A percentile compares a stretch with the other conserved stretches of the same genome.
These are phyloP conservation scores for Trichoderma oligosporum DNA, from an alignment of 2,329 filamentous ascomycete genomes.

Conservation along the genomic window DNA sequence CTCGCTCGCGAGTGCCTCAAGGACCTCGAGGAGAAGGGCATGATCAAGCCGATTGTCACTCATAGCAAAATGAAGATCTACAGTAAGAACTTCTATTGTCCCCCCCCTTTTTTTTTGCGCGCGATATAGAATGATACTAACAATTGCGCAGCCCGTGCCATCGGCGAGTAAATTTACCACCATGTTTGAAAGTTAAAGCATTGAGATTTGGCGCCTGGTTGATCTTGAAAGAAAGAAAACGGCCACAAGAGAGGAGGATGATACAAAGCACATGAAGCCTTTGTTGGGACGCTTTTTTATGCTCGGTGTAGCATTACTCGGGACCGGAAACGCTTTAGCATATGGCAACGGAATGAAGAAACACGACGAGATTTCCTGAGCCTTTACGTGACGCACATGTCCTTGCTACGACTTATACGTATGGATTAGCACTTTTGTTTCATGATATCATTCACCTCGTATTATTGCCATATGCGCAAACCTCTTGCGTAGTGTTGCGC, in stretches of 20 bases:
- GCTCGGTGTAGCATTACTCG: constrained; percentile 38
- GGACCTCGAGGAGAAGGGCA: constrained; percentile 95
- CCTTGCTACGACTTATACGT: background rate
- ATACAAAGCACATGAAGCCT: constrained; percentile 35
- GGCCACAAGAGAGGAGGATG: constrained; percentile 34
- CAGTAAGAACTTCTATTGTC: constrained; percentile 53
- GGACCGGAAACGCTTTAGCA: constrained; percentile 39
- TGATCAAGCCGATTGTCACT: constrained; percentile 95
- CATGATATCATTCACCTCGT: background rate
- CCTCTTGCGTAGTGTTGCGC: background rate
- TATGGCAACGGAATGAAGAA: constrained; percentile 39
- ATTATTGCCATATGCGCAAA: background rate
- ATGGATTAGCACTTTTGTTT: background rate
- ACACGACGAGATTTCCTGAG: constrained; percentile 5
- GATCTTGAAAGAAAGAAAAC: constrained; percentile 36
- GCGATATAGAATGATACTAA: constrained; percentile 28
- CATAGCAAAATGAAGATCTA: constrained; percentile 99
- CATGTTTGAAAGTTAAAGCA: constrained; percentile 32
- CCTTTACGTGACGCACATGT: constrained; percentile 5
- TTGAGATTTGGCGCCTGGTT: constrained; percentile 39
- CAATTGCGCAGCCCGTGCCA: constrained; percentile 52
- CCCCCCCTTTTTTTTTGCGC: background rate
- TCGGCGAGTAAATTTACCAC: constrained; percentile 45
- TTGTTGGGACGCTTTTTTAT: constrained; percentile 40
- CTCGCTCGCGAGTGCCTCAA: constrained; percentile 83